phyloP scores from a whole-genome alignment of 108 stramenopile species.

The Cyclotella kingstonii region DNA sequence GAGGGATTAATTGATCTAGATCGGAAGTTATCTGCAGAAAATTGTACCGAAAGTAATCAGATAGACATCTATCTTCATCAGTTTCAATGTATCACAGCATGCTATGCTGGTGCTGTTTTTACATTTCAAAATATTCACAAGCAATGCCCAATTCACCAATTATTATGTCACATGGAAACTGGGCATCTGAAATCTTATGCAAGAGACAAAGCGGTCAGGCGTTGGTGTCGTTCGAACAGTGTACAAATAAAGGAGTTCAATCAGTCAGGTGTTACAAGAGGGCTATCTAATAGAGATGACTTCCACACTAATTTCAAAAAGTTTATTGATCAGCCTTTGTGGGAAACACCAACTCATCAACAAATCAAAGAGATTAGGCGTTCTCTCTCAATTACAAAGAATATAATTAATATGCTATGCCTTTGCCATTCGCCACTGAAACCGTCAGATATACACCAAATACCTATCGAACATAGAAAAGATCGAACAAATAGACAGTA shows the following conservation, averaged over 20 bases:
- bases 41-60: not conserved
- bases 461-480: slow-evolving; percentile 45
- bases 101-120: slow-evolving; percentile 45
- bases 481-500: slow-evolving; percentile 56
- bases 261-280: slow-evolving; percentile 67
- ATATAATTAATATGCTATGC: slow-evolving; percentile 32
- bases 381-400: slow-evolving; percentile 12
- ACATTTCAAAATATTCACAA: slow-evolving; percentile 47
- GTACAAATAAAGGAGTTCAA: slow-evolving; percentile 54
- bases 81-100: slow-evolving; percentile 59
- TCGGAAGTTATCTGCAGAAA: slow-evolving; percentile 17
- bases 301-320: slow-evolving; percentile 45
- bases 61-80: slow-evolving; percentile 17
- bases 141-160: slow-evolving; percentile 46
- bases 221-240: slow-evolving; percentile 52
- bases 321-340: slow-evolving; percentile 45
- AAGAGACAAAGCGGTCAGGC: slow-evolving; percentile 57
- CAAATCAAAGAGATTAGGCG: slow-evolving; percentile 18
- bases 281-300: slow-evolving; percentile 57
- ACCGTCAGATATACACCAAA: slow-evolving; percentile 42
- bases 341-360: slow-evolving; percentile 31
- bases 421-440: slow-evolving; percentile 19
- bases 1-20: slow-evolving; percentile 71
- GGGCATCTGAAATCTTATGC: slow-evolving; percentile 64
- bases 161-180: slow-evolving; percentile 68